Base-by-base conservation (phyloP, 1,139 yeast genomes). In the Chernovozyma sophiae-reginae region DNA sequence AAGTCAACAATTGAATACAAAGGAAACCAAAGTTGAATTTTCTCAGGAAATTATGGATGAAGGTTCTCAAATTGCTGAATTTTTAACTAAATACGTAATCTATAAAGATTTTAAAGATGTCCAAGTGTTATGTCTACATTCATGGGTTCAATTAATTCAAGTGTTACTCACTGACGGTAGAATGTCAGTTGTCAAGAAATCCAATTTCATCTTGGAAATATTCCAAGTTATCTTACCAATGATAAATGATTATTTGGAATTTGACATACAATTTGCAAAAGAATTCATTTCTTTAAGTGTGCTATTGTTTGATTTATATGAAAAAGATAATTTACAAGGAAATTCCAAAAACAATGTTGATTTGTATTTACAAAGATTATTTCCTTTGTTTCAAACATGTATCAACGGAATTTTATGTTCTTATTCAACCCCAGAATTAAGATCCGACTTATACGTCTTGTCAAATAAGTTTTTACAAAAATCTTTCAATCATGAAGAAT, bases 111-210 rank as follows among this genome's bases (percentile, higher is more conserved):
- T 79, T 47, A 70, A 73, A 39, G 56, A 66, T 1, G 64, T 70
- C 4, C 94, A 85, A 45, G 62, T 82, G 33, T 64, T 72, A 7
- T 78, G 82, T 40, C 61, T 90, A 22, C 85, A 80, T 49, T 77
- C 95, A 0, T 90, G 97, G 97, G 80, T 83, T 25, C 84, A 82
- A 47, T 60, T 89, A 36, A 79, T 86, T 26, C 86, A 86, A 44
- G 79, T 87, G 3, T 60, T 87, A 34, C 79, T 86, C 6, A 69
- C 79, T 15, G 92, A 84, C 51, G 61, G 56, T n/a, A 63, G 63
- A 18, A 43, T 59, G 19, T 39, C 45, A 15, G 47, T 59, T 7
- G 51, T 52, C 23, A 45, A 41, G 19, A 68, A 80, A 36, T 67
- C 77, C 0, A 75, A 78, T 34, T 83, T 90, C 48, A 78, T 87